These are phyloP conservation scores for Apophysomyces sp. DNA, from an alignment of 371 early-diverging fungal genomes.

Conservation along the genomic window DNA sequence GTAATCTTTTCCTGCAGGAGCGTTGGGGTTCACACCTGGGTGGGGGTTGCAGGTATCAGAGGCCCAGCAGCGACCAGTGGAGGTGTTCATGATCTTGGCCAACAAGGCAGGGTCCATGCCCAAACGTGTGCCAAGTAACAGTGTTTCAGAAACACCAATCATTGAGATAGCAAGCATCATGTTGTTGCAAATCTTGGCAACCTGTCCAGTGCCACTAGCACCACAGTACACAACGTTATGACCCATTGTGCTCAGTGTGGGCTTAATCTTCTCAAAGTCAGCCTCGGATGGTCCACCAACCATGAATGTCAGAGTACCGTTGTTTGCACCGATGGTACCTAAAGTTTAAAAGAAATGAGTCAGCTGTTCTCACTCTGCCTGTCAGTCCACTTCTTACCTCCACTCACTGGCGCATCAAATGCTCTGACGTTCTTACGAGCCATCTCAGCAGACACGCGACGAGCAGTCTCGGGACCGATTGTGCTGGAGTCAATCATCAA, in stretches of 20 bases:
- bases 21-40: slow-evolving; percentile 81
- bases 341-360: neutral
- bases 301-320: slow-evolving; percentile 96
- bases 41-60: slow-evolving; percentile 92
- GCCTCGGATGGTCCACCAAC: slow-evolving; percentile 73
- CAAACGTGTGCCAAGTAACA: slow-evolving; percentile 83
- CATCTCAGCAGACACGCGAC: slow-evolving; percentile 62
- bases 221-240: slow-evolving; percentile 95
- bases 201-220: slow-evolving; percentile 83
- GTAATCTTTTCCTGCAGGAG: slow-evolving; percentile 86
- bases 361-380: no score
- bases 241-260: slow-evolving; percentile 83
- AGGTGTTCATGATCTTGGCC: slow-evolving; percentile 84
- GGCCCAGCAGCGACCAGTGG: slow-evolving; percentile 90
- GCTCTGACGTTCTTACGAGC: slow-evolving; percentile 59
- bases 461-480: slow-evolving; percentile 79
- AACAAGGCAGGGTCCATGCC: slow-evolving; percentile 92
- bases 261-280: slow-evolving; percentile 68
- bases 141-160: slow-evolving; percentile 91
- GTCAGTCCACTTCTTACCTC: slow-evolving; percentile 54
- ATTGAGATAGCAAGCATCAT: slow-evolving; percentile 93
- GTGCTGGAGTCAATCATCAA: slow-evolving; percentile 91
- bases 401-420: slow-evolving; percentile 96
- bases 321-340: slow-evolving; percentile 86
- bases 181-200: slow-evolving; percentile 97